Conservation (phyloP, 2,329 filamentous ascomycete genomes). For the Epichloe amarillans region DNA sequence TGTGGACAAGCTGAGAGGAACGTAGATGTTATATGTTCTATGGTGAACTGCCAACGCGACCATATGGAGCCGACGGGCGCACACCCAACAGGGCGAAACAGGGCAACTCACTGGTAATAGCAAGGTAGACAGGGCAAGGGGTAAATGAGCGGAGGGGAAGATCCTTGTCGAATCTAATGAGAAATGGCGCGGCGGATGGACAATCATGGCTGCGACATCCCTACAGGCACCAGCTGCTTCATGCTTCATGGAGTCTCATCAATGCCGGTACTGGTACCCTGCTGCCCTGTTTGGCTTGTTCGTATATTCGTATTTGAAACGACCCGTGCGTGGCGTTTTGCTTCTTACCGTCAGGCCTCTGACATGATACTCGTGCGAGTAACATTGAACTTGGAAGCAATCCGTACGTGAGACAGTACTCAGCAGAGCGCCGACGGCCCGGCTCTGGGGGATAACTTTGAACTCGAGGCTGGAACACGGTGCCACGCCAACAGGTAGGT, state of each 20-base stretch:
- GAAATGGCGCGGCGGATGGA: background rate
- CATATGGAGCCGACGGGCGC: background rate
- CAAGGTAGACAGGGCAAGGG: background rate
- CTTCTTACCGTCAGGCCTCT: too few species aligned
- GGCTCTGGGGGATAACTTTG: too few species aligned
- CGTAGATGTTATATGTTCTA: slow-evolving; percentile 5
- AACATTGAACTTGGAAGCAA: too few species aligned
- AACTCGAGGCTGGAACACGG: background rate
- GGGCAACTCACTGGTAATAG: background rate
- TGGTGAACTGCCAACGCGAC: slow-evolving; percentile 3
- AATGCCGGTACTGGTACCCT: background rate
- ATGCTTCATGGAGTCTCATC: too few species aligned
- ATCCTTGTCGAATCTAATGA: background rate
- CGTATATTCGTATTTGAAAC: too few species aligned
- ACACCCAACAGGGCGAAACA: background rate
- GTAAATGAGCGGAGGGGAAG: background rate
- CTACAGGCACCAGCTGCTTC: background rate
- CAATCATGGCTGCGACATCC: background rate
- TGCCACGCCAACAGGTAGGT: background rate
- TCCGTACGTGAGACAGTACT: too few species aligned
- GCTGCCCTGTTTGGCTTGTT: too few species aligned
- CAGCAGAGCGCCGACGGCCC: too few species aligned
- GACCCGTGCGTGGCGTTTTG: too few species aligned
- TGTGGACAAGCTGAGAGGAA: background rate
- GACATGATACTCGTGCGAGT: too few species aligned